These are phyloP conservation scores for Suhomyces choctaworum DNA, from an alignment of 1,139 yeast species.

Conservation along the genomic window DNA sequence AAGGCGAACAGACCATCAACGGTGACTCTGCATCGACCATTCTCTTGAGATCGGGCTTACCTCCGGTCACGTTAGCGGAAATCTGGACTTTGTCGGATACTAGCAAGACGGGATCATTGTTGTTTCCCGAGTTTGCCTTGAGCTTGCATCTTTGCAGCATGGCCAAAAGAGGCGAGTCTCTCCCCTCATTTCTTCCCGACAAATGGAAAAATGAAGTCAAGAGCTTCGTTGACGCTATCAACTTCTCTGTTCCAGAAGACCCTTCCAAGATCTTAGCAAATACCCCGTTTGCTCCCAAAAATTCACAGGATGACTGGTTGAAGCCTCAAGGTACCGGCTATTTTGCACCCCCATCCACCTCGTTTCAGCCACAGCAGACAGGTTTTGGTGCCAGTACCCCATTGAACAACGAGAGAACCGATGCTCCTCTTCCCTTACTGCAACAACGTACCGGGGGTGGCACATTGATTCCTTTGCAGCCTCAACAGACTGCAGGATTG, in stretches of 20 bases:
- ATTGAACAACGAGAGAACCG: slow-evolving; percentile 23
- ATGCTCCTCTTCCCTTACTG: slow-evolving; percentile 23
- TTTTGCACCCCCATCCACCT: slow-evolving; percentile 19
- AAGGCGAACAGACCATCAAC: slow-evolving; percentile 71
- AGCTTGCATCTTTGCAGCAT: slow-evolving; percentile 86
- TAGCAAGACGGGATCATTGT: slow-evolving; percentile 75
- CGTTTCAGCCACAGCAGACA: slow-evolving; percentile 39
- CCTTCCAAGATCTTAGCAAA: slow-evolving; percentile 43
- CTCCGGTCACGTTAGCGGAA: slow-evolving; percentile 75
- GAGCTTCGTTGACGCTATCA: slow-evolving; percentile 85
- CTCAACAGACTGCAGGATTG: slow-evolving; percentile 50
- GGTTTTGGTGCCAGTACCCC: slow-evolving; percentile 26
- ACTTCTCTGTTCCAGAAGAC: slow-evolving; percentile 71
- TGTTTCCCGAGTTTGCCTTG: slow-evolving; percentile 93
- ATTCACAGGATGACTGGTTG: slow-evolving; percentile 32
- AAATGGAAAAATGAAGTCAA: slow-evolving; percentile 80
- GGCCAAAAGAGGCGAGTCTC: slow-evolving; percentile 71
- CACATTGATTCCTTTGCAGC: slow-evolving; percentile 48
- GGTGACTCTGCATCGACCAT: slow-evolving; percentile 82
- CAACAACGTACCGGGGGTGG: slow-evolving; percentile 47
- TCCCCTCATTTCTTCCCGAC: slow-evolving; percentile 73
- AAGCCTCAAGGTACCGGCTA: slow-evolving; percentile 29
- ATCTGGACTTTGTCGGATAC: slow-evolving; percentile 93
- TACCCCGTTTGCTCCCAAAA: slow-evolving; percentile 45
- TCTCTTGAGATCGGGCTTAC: slow-evolving; percentile 75